These are phyloP conservation scores for Maudiozyma barnettii DNA, from an alignment of 805 yeast species.

Conservation along the genomic window DNA sequence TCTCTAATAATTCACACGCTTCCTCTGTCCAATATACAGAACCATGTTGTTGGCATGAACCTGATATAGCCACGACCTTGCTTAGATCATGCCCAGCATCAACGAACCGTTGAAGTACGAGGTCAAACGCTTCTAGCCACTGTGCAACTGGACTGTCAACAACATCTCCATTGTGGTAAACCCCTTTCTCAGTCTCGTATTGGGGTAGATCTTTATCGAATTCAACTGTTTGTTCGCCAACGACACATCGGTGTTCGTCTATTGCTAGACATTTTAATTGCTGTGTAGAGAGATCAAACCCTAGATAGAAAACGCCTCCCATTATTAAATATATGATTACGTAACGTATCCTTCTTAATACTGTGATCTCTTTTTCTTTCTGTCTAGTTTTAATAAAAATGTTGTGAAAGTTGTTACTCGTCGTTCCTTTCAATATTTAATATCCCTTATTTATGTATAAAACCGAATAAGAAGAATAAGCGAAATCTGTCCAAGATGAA, in stretches of 20 bases:
- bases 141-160: conserved; percentile 75
- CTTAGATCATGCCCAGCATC: conserved; percentile 47
- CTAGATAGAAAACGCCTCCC: conserved; percentile 36
- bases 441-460: too few species aligned
- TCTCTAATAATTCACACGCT: conserved; percentile 35
- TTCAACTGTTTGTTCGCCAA: conserved; percentile 53
- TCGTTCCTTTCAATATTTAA: too few species aligned
- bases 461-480: too few species aligned
- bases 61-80: conserved; percentile 57
- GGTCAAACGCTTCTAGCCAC: conserved; percentile 82
- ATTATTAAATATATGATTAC: background rate
- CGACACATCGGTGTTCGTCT: conserved; percentile 41
- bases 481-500: too few species aligned
- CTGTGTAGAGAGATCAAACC: conserved; percentile 85
- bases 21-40: conserved; percentile 66
- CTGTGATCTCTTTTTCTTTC: too few species aligned
- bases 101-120: conserved; percentile 44
- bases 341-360: background rate
- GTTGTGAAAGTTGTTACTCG: too few species aligned
- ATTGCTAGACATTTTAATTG: conserved; percentile 72
- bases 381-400: too few species aligned
- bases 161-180: conserved; percentile 43
- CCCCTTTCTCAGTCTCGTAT: conserved; percentile 69
- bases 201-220: conserved; percentile 56
- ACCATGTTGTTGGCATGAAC: conserved; percentile 91